phyloP scores from a whole-genome alignment of 2,329 filamentous ascomycete species.

The Emmonsia crescens region DNA sequence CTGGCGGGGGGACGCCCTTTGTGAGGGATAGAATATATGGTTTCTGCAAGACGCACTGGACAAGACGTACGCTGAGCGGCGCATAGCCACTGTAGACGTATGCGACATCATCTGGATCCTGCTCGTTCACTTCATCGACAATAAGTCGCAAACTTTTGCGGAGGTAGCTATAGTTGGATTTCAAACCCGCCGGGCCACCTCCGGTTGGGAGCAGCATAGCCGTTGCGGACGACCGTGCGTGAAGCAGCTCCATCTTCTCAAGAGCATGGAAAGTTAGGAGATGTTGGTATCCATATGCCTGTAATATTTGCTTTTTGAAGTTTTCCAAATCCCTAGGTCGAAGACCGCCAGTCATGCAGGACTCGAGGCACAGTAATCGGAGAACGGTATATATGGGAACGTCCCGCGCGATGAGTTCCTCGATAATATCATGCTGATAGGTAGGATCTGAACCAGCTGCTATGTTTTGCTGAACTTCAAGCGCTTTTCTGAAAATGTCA shows the following conservation, averaged over 20 bases:
- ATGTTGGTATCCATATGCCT: constrained; percentile 93
- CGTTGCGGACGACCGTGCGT: constrained; percentile 63
- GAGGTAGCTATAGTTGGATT: constrained; percentile 83
- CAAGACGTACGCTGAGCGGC: constrained; percentile 76
- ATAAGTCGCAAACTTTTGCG: constrained; percentile 81
- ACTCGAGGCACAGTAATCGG: constrained; percentile 80
- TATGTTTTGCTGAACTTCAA: constrained; percentile 93
- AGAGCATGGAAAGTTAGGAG: constrained; percentile 77
- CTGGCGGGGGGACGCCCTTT: constrained; percentile 48
- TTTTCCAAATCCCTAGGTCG: constrained; percentile 79
- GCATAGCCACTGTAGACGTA: constrained; percentile 98
- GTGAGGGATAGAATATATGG: constrained; percentile 63
- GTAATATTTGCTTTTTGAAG: constrained; percentile 77
- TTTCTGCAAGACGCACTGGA: constrained; percentile 91
- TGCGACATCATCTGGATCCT: constrained; percentile 87
- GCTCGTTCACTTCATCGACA: constrained; percentile 92
- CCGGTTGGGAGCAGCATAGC: constrained; percentile 72
- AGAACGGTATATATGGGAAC: constrained; percentile 71
- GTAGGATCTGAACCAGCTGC: constrained; percentile 82
- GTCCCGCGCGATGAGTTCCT: constrained; percentile 86
- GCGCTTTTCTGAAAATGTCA: constrained; percentile 73
- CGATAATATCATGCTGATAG: constrained; percentile 79
- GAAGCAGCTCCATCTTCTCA: constrained; percentile 79
- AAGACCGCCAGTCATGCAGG: constrained; percentile 77
- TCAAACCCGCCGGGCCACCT: constrained; percentile 51